These are phyloP conservation scores for Gonapodya sp. DNA, from an alignment of 192 early-diverging fungal species.

Conservation along the genomic window DNA sequence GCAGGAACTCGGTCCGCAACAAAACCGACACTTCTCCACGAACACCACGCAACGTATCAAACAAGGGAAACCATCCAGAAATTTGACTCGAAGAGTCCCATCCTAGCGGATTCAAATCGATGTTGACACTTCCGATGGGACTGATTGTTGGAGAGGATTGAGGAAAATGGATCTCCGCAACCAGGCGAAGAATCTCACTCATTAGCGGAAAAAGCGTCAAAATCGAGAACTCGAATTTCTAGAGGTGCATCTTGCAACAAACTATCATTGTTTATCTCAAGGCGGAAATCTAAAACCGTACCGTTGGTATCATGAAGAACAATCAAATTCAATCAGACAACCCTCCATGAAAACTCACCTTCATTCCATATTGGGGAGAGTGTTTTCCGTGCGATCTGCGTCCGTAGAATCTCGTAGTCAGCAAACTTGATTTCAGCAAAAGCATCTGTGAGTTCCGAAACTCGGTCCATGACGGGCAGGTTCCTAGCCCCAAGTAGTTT, in stretches of 20 bases:
- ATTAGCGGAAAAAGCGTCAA: constrained; percentile 16
- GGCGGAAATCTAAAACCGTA: not conserved
- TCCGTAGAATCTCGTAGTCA: constrained; percentile 55
- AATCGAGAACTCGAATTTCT: constrained; percentile 65
- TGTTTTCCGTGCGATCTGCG: constrained; percentile 55
- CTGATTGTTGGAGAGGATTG: constrained; percentile 41
- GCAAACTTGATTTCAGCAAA: constrained; percentile 71
- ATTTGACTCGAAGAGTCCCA: constrained; percentile 53
- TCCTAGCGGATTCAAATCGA: constrained; percentile 64
- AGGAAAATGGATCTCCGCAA: not conserved
- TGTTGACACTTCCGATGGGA: constrained; percentile 62
- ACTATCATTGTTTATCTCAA: constrained; percentile 61
- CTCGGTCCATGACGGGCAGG: constrained; percentile 69
- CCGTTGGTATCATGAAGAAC: not conserved
- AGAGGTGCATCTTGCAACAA: constrained; percentile 75
- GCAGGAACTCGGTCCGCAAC: constrained; percentile 68
- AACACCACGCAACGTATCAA: constrained; percentile 59
- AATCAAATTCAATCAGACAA: constrained; percentile 25
- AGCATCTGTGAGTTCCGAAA: constrained; percentile 42
- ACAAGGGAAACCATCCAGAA: constrained; percentile 71
- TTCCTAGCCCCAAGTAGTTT: constrained; percentile 57
- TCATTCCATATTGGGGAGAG: constrained; percentile 78
- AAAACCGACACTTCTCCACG: constrained; percentile 65
- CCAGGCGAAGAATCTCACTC: not conserved
- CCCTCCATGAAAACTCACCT: constrained; percentile 42